Conservation (phyloP, 768 basidiomycete genomes). For the Dentipellis fragilis region DNA sequence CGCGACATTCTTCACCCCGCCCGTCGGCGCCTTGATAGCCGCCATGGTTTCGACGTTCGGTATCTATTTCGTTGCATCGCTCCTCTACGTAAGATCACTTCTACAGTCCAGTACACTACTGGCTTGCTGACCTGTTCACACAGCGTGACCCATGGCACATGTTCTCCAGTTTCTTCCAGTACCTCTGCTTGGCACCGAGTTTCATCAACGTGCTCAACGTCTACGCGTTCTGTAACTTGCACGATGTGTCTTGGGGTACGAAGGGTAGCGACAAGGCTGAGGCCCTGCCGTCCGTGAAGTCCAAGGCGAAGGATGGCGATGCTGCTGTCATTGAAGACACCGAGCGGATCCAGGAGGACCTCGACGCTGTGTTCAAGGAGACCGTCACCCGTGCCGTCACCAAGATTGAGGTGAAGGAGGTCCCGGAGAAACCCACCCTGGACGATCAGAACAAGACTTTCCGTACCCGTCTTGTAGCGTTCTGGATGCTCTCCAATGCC, state of each 20-base stretch:
- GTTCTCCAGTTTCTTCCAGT: slow-evolving; percentile 90
- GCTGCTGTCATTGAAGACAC: slow-evolving; percentile 79
- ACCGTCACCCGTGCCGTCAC: slow-evolving; percentile 83
- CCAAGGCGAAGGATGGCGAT: slow-evolving; percentile 66
- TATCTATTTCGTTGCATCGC: slow-evolving; percentile 76
- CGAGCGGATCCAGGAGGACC: slow-evolving; percentile 73
- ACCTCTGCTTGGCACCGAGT: slow-evolving; percentile 80
- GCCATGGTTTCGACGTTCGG: slow-evolving; percentile 87
- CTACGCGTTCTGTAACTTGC: slow-evolving; percentile 95
- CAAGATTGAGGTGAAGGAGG: slow-evolving; percentile 58
- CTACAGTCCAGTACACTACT: background rate
- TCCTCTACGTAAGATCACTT: slow-evolving; percentile 62
- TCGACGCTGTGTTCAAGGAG: slow-evolving; percentile 86
- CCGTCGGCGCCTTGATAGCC: slow-evolving; percentile 73
- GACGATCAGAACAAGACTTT: slow-evolving; percentile 91
- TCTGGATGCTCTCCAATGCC: slow-evolving; percentile 75
- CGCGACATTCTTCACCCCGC: slow-evolving; percentile 55
- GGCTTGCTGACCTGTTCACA: slow-evolving; percentile 5
- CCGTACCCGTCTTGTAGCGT: slow-evolving; percentile 77
- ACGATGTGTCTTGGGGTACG: slow-evolving; percentile 93
- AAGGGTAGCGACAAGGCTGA: slow-evolving; percentile 94
- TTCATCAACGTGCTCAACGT: slow-evolving; percentile 95
- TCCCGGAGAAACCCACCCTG: slow-evolving; percentile 66
- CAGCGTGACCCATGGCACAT: slow-evolving; percentile 97
- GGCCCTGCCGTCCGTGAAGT: slow-evolving; percentile 78